Conservation (phyloP, 2,329 filamentous ascomycete genomes). For the Pseudonectria buxi region DNA sequence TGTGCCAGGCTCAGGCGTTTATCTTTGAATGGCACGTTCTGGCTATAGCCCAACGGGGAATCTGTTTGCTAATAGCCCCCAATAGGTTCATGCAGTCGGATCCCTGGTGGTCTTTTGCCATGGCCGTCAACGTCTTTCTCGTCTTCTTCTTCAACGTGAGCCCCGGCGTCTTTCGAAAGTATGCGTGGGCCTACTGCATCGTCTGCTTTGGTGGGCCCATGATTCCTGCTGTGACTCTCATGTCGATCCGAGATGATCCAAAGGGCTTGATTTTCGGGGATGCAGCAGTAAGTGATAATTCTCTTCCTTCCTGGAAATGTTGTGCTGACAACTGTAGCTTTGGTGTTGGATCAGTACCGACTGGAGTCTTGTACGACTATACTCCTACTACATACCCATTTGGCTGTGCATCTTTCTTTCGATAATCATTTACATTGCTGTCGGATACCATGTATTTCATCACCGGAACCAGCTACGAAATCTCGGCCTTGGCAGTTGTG, state of each 20-base stretch:
- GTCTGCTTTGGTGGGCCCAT: slow-evolving; percentile 66
- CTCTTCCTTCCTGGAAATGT: rapidly evolving
- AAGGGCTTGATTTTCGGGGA: slow-evolving; percentile 45
- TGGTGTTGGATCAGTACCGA: slow-evolving; percentile 54
- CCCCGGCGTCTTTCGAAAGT: slow-evolving; percentile 58
- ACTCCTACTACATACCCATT: slow-evolving; percentile 54
- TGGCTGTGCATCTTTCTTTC: slow-evolving; percentile 53
- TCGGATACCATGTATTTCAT: slow-evolving; percentile 53
- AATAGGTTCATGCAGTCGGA: slow-evolving; percentile 69
- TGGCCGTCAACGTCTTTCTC: slow-evolving; percentile 75
- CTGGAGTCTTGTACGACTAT: slow-evolving; percentile 50
- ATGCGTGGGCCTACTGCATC: slow-evolving; percentile 62
- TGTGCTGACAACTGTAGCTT: slow-evolving; percentile 33
- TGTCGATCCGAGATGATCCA: slow-evolving; percentile 45
- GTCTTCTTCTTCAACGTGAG: slow-evolving; percentile 52
- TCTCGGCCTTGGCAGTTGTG: slow-evolving; percentile 25
- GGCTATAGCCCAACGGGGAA: no score
- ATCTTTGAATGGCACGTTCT: slow-evolving; percentile 57
- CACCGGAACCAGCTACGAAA: slow-evolving; percentile 49
- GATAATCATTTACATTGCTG: slow-evolving; percentile 47
- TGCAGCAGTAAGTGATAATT: slow-evolving; percentile 40
- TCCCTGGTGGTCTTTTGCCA: slow-evolving; percentile 70
- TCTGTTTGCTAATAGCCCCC: neutral
- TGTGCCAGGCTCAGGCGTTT: slow-evolving; percentile 58
- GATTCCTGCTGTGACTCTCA: slow-evolving; percentile 57